These are phyloP conservation scores for Firmiana major DNA, from an alignment of 345 rosid genomes.

Conservation along the genomic window DNA sequence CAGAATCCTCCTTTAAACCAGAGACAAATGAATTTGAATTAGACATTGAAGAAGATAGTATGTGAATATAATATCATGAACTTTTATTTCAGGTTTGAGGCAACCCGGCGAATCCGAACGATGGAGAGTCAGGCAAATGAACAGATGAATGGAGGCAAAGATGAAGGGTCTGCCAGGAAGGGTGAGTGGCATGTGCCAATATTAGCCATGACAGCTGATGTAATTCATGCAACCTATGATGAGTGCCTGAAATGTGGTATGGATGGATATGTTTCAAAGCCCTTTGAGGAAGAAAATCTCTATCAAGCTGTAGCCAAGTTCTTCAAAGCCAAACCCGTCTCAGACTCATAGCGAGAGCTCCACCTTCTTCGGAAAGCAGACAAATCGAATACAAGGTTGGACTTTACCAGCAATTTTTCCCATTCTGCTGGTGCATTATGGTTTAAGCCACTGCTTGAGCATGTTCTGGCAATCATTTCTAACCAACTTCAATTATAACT, in stretches of 20 bases:
- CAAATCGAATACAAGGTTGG: slow-evolving; percentile 7
- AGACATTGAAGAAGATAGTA: neutral
- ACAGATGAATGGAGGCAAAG: slow-evolving; percentile 29
- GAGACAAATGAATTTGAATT: neutral
- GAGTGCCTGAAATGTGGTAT: slow-evolving; percentile 84
- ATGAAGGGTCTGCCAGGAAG: slow-evolving; percentile 18
- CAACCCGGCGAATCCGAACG: slow-evolving; percentile 68
- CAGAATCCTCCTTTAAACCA: neutral
- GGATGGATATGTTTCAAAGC: slow-evolving; percentile 97
- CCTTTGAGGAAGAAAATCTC: slow-evolving; percentile 92
- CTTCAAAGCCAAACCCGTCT: slow-evolving; percentile 52
- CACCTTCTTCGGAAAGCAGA: neutral
- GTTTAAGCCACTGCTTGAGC: neutral
- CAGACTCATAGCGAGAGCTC: slow-evolving; percentile 19
- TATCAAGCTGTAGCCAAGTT: slow-evolving; percentile 81
- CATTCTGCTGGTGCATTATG: slow-evolving; percentile 29
- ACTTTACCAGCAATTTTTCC: slow-evolving; percentile 35
- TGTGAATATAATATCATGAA: neutral
- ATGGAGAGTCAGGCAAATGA: slow-evolving; percentile 72
- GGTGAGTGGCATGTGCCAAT: slow-evolving; percentile 72
- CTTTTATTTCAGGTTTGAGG: slow-evolving; percentile 67
- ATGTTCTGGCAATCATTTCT: slow-evolving; percentile 23
- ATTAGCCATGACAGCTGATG: slow-evolving; percentile 97
- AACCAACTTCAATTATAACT: slow-evolving; percentile 30
- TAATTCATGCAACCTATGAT: slow-evolving; percentile 86